Base-by-base conservation (phyloP, 345 rosid genomes). In the Melaleuca alternifolia region DNA sequence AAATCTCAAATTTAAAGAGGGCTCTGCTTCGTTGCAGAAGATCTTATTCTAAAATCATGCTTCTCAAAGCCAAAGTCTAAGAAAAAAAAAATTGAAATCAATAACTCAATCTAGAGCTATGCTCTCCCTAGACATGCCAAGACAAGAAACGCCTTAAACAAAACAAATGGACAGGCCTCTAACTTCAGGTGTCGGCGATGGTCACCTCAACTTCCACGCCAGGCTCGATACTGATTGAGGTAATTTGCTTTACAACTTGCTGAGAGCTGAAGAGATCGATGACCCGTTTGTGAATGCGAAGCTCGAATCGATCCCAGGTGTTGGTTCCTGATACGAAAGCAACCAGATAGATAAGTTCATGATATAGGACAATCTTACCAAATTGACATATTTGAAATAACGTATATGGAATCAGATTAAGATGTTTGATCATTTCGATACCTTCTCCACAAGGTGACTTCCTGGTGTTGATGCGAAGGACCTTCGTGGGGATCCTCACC, bases 401-500 rank as follows among this genome's bases (percentile, higher is more conserved):
- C 24, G 11, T 33, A 33, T 10, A 37, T 16, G 46, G 46, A 9
- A 18, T 1, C 24, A 37, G 48, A 11, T 24, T 71, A 37, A 71
- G 18, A 0, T 37, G 79, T 71, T 18, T 23, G 1, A 5, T 37
- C 79, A 41, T 71, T 37, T 21, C 37, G 11, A 18, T 77, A 88
- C 89, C 89, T 88, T 88, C 89, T 46, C 89, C 89, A 82, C 89
- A 88, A 28, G 89, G 89, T 1, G 89, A 88, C 87, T 88, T 88
- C 85, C 89, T 85, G 56, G 85, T 85, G 85, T 86, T 87, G 54
- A 87, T 87, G 89, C 51, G 84, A 87, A 87, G 89, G 71, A 82
- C 87, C 87, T 88, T 88, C 30, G 89, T 85, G 85, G 89, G 89
- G 75, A 88, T 88, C 86, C 89, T 88, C 62, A 85, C 89, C 5